Base-by-base conservation (phyloP, 176 grass and related monocot genomes). In the Avena sativa region DNA sequence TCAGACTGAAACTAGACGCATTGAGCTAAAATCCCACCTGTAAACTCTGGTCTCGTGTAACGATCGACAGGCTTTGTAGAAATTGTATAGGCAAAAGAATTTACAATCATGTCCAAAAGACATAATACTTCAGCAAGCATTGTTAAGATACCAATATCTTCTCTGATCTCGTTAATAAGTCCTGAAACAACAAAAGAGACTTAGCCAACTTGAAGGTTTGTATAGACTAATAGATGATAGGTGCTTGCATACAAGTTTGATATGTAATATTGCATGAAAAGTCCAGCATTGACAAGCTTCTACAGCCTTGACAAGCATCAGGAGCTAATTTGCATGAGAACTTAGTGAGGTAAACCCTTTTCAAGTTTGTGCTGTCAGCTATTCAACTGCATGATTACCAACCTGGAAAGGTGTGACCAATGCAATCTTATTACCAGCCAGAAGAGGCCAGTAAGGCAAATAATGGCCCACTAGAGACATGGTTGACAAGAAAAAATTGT, bases 101-200 rank as follows among this genome's bases (percentile, higher is more conserved):
- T 98, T 71, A 95, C 93, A 90, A 96, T 92, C 96, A 98, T 96
- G 89, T 95, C 96, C 79, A 98, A 79, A 57, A 95, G 89, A 81
- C 93, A 95, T 34, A 98, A 76, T 74, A 94, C 96, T 79, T 98
- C 96, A 23, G 96, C 92, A 17, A 98, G 96, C 88, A 94, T 52
- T 19, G 92, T 95, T 62, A 95, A 81, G 64, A 98, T 95, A 81
- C 78, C 72, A 57, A 95, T 80, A 68, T 95, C 93, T 83, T 92
- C 80, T 92, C 93, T 91, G 84, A 98, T 95, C 64, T 85, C 82
- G 49, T 94, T 90, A 90, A 93, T 92, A 81, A 95, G 82, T 13
- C 92, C 93, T 98, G 82, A 84, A 90, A 86, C 8, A 59, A 58
- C 9, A 71, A 52, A 78, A 83, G 17, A 74, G 50, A 79, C 62